Conservation (phyloP, 768 basidiomycete species). For the Lactifluus pinguis region DNA sequence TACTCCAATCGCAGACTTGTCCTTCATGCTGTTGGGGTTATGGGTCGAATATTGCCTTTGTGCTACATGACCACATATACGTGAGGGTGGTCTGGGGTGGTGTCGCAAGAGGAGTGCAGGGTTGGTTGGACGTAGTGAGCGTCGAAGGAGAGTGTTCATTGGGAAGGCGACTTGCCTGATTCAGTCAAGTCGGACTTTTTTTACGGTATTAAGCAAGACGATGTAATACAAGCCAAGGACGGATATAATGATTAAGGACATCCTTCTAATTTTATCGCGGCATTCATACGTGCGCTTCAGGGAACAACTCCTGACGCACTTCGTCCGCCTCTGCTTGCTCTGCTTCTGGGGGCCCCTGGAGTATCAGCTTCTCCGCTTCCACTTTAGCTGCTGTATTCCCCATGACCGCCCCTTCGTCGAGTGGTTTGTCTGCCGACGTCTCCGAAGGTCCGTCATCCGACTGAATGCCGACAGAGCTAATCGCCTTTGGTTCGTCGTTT, state of each 20-base stretch:
- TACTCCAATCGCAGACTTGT: conserved; percentile 18
- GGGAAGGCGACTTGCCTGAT: conserved; percentile 9
- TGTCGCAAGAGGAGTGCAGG: not conserved
- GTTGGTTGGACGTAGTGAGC: not conserved
- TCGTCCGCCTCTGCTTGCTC: conserved; percentile 30
- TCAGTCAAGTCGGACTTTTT: not conserved
- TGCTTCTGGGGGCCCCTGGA: conserved; percentile 24
- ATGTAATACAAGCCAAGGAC: no score
- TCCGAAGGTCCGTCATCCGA: not conserved
- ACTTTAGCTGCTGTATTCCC: not conserved
- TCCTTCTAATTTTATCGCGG: not conserved
- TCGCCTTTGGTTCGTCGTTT: conserved; percentile 7
- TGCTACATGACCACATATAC: not conserved
- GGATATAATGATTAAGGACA: no score
- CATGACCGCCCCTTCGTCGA: not conserved
- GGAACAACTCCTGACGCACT: conserved; percentile 31
- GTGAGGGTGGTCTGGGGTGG: not conserved
- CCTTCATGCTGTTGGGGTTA: conserved; percentile 2
- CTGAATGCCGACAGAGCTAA: conserved; percentile 1
- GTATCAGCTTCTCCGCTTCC: conserved; percentile 5
- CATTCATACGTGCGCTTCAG: conserved; percentile 18
- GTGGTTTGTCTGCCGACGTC: not conserved
- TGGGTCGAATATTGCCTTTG: conserved; percentile 3
- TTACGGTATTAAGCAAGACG: no score
- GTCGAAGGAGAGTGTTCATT: conserved; percentile 12